A percentile compares a stretch with the other conserved stretches of the same genome.
These are phyloP conservation scores for Phylloporus sp. DNA, from an alignment of 768 basidiomycete genomes.

Conservation along the genomic window DNA sequence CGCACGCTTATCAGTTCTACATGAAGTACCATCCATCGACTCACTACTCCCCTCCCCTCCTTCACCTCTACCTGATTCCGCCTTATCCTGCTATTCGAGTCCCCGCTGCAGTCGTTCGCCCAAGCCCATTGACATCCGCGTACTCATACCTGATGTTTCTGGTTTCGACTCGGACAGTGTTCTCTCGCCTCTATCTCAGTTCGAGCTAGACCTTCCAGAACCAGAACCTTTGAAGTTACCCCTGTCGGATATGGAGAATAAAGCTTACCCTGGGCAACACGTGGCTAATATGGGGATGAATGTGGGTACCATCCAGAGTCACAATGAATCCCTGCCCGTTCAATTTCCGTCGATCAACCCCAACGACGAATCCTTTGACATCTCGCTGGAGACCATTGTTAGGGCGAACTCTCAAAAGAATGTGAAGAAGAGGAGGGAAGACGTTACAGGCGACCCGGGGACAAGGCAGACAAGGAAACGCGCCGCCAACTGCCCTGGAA, in stretches of 20 bases:
- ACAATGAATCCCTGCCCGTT: neutral
- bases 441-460: neutral
- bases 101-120: neutral
- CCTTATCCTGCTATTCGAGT: neutral
- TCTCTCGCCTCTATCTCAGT: conserved; percentile 25
- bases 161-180: neutral
- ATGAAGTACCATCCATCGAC: neutral
- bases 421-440: conserved; percentile 9
- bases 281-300: neutral
- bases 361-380: neutral
- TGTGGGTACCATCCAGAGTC: neutral
- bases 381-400: neutral
- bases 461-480: conserved; percentile 9
- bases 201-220: conserved; percentile 19
- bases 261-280: conserved; percentile 7
- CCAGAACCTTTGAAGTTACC: conserved; percentile 19
- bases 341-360: conserved; percentile 2
- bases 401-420: neutral
- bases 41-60: neutral
- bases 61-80: neutral
- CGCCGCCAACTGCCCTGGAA: neutral
- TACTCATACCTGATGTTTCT: neutral
- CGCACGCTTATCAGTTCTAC: neutral
- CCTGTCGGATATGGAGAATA: conserved; percentile 23
- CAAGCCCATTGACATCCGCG: neutral